Evolutionary conservation across 2,329 filamentous ascomycete species (phyloP), one percentile per base, ranked within the genome.

Genomic region (Penicillium palitans): DNA sequence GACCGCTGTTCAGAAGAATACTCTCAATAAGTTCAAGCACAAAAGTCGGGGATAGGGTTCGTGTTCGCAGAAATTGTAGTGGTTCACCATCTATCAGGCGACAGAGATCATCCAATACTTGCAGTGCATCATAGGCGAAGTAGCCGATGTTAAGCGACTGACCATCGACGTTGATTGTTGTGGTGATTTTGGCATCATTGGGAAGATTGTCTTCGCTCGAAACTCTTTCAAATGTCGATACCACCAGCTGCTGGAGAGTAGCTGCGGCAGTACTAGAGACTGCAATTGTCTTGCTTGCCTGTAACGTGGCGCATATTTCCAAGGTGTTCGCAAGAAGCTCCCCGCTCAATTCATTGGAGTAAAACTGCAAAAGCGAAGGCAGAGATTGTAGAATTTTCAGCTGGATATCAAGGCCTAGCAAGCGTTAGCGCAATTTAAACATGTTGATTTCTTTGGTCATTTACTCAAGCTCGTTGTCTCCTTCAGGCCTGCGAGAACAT

Each of bases 211-310:
- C 92, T 79, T 97, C 92, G 6, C 80, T 79, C 0, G 87, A 84
- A 2, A 97, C 91, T 73, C 96, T 95, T 72, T 98, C 95, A 75
- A 97, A 98, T 0, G 96, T 90, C 0, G 90, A 89, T 33, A 95
- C 91, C 8, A 98, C 88, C 15, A 99, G 84, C 74, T 98, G 95
- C 75, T 97, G 93, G 54, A 99, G 80, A 2, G 95, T 98, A n/a
- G 95, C 95, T 27, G 93, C 91, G 10, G 95, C 95, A 1, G 96
- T 98, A 68, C 96, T 96, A 71, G 93, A 96, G 66, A 99, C 92
- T 52, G 96, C 92, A 27, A 88, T 87, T 78, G 93, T 96, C 77
- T 97, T 98, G 75, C 90, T 95, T 57, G 87, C 89, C 76, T 98
- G 93, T 49, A 99, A 78, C 51, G 91, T 89, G 60, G 95, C 95